Evolutionary conservation across 2,329 filamentous ascomycete species (phyloP), one percentile per base, ranked within the genome.

Genomic region (Septoria linicola): DNA sequence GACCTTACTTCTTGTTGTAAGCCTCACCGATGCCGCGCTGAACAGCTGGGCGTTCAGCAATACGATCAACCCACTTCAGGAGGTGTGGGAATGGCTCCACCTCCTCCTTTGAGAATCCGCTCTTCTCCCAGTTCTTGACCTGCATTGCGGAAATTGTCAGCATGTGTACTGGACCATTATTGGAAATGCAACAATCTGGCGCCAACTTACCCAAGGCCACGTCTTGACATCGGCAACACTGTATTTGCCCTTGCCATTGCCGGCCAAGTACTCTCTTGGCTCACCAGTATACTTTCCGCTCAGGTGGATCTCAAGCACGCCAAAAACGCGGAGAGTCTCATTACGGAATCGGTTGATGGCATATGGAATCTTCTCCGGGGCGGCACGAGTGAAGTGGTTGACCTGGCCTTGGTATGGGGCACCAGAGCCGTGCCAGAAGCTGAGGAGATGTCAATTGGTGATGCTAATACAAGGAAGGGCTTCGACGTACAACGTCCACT

Each of bases 301-400:
- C 1, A 80, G 67, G 8, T 73, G 76, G 50, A 80, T 76, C 53
- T 80, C 77, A n/a, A 80, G 70, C n/a, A 81, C 78, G 43, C 75
- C 76, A 57, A 70, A 80, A 8, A 80, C 73, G 4, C 77, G 73
- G 2, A 78, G 66, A 1, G 73, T 76, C 60, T 80, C 77, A 44
- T 78, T 80, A 41, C 65, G 68, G 71, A 76, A 80, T 30, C 76
- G 72, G 17, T 73, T 68, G 58, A 79, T 76, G 10, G 76, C 76
- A 63, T 76, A 77, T 10, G 69, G 68, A 49, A 76, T 71, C 60
- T 78, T 74, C 60, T 78, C 75, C 10, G 69, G 69, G 0, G 73
- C 71, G 16, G 64, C 69, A 36, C 65, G 65, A n/a, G 55, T 64
- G 64, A 80, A 79, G 59, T 77, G 73, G 54, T 73, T 72, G 16